Percentiles rank a stretch among this genome's conserved stretches.
Evolutionary conservation across 2,329 filamentous ascomycete genomes (phyloP).

Genomic region (Scortechinia acanthostroma): DNA sequence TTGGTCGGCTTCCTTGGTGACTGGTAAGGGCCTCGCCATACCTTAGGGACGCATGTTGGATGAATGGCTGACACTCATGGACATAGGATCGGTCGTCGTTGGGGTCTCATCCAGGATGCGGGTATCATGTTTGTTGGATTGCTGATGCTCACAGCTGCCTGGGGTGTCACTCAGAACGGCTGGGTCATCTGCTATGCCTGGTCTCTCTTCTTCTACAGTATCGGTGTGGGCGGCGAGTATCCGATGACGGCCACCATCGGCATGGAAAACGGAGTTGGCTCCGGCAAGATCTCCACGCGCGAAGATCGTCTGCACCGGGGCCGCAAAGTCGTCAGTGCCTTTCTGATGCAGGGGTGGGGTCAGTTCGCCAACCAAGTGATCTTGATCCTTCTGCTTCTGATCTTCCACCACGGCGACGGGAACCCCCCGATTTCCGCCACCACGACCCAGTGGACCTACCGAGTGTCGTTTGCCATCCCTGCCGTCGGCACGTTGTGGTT

Average conservation of each 20-base stretch:
- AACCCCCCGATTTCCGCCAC: slow-evolving; percentile 70
- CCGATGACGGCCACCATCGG: slow-evolving; percentile 93
- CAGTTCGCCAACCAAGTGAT: slow-evolving; percentile 90
- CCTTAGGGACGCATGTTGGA: slow-evolving; percentile 16
- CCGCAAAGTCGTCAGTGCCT: slow-evolving; percentile 89
- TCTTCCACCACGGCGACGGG: slow-evolving; percentile 77
- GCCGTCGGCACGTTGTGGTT: slow-evolving; percentile 89
- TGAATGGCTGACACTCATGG: too few species aligned
- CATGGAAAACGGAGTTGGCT: slow-evolving; percentile 82
- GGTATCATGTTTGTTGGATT: slow-evolving; percentile 61
- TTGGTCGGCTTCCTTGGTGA: slow-evolving; percentile 58
- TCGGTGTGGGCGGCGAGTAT: slow-evolving; percentile 78
- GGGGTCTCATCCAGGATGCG: slow-evolving; percentile 61
- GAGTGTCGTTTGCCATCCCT: slow-evolving; percentile 83
- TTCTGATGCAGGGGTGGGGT: slow-evolving; percentile 97
- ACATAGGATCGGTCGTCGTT: slow-evolving; percentile 50
- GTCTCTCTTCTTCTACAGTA: slow-evolving; percentile 85
- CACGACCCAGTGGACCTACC: slow-evolving; percentile 82
- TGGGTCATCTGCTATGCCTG: slow-evolving; percentile 69
- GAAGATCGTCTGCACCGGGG: slow-evolving; percentile 93
- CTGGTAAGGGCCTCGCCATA: slow-evolving; percentile 23
- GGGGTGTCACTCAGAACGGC: slow-evolving; percentile 57
- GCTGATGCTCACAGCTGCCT: slow-evolving; percentile 56
- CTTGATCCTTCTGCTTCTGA: slow-evolving; percentile 76
- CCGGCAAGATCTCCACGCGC: slow-evolving; percentile 79